Base-by-base conservation (phyloP, 768 basidiomycete species). In the Rubroboletus pulcherrimus region DNA sequence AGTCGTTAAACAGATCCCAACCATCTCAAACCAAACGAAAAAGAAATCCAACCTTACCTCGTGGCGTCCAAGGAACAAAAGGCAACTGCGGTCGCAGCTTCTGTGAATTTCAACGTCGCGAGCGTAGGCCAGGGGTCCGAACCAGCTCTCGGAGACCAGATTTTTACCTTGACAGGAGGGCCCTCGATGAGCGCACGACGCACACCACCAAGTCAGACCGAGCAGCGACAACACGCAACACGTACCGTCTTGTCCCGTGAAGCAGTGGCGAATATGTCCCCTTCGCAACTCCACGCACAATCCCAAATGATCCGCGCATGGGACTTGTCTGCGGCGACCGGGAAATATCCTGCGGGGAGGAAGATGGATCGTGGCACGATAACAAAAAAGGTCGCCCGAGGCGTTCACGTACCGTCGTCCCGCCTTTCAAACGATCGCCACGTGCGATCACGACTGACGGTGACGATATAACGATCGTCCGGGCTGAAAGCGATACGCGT, bases 281-380 rank as follows among this genome's bases (percentile, higher is more conserved):
- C 84, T 61, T 91, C 86, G 1, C 73, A 65, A 1, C 89, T 79
- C 93, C 95, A 99, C 14, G 85, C 83, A 64, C 90, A 91, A 68
- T 98, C 97, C 93, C 97, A 95, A 35, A 99, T 89, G 64, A 99
- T 97, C 38, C 97, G 82, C 1, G 82, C 81, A 71, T 98, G 97
- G 0, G 91, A 85, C 72, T 91, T 96, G 54, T 93, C 84, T 15
- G 82, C 79, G 5, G 83, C 82, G 21, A 86, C 64, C 3, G 86
- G 83, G 8, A 75, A 59, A 67, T 84, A 94, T 1, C 81, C 91
- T 82, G 54, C 21, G 2, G 19, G 5, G 5, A 34, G 24, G n/a
- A 7, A 38, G 19, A 24, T 57, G n/a, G 9, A 31, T 45, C 44
- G 35, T 19, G 1, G 11, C 29, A 58, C 53, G 21, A n/a, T n/a